Evolutionary conservation across 108 stramenopile genomes (phyloP), one percentile per base, ranked within the genome.

Genomic region (Nitzschia putrida): DNA sequence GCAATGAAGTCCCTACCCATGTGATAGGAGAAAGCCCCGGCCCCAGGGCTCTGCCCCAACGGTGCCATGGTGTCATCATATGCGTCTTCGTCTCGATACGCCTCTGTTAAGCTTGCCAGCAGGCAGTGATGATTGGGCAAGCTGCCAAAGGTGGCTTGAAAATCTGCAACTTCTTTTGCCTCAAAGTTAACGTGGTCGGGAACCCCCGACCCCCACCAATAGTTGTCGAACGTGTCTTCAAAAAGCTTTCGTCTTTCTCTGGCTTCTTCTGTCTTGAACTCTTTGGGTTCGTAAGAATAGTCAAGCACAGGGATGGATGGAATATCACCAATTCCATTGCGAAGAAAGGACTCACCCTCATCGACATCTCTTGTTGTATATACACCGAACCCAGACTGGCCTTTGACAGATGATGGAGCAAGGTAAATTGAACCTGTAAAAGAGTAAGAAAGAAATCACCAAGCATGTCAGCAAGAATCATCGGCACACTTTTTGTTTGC

Each of bases 81-180:
- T 49, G 77, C 25, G 10, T 40, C 51, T 4, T 38, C 4, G 9
- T 51, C 10, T 13, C 68, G 56, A 51, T 53, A 68, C 57, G 59
- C 23, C 13, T 39, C 37, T 50, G 24, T n/a, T 7, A 81, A 53
- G 9, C 50, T 57, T 51, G 26, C 12, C 40, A 77, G 47, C 13
- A 72, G 6, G 40, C 72, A 73, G 60, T 82, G 81, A 69, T 77
- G 73, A 61, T 82, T 82, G 21, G 81, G 81, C 37, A 82, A 43
- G 11, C 72, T 60, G 6, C 81, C 81, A 60, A 82, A 74, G 0
- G 59, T 66, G 1, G 63, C 53, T 66, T 82, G 81, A 55, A 61
- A 77, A 57, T 82, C 81, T 0, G 72, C 65, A 29, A 68, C 66
- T 11, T 67, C 54, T 7, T 54, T 21, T 8, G 61, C 75, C 26